Conservation (phyloP, 176 grass and related monocot genomes). For the Hordeum marinum region DNA sequence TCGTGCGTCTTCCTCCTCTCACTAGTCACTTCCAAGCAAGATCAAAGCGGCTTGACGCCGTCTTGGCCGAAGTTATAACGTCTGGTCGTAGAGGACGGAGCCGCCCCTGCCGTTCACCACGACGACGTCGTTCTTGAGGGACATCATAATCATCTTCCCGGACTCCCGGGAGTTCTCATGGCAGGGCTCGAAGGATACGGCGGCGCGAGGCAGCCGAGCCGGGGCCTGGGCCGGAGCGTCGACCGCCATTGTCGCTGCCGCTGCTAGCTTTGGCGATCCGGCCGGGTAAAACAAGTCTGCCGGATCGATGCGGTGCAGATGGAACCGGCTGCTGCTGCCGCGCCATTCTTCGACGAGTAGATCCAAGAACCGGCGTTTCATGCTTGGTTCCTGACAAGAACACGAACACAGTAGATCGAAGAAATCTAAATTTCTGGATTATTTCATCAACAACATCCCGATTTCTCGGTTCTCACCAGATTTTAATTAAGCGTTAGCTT, state of each 20-base stretch:
- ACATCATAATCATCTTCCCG: no score
- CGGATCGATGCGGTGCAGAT: neutral
- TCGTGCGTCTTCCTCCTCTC: no score
- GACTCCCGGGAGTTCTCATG: no score
- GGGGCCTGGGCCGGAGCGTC: no score
- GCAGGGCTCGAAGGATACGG: neutral
- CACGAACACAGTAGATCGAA: no score
- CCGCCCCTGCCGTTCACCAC: neutral
- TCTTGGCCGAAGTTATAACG: neutral
- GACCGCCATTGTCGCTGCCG: neutral
- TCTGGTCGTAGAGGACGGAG: neutral
- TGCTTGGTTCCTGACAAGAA: neutral
- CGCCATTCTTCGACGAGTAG: neutral
- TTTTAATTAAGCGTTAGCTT: no score
- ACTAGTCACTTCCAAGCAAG: no score
- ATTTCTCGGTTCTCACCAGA: no score
- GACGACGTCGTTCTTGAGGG: neutral
- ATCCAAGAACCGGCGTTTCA: neutral
- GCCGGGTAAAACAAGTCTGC: neutral
- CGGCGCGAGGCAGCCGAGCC: neutral
- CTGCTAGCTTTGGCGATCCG: neutral
- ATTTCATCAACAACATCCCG: no score
- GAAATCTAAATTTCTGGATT: no score
- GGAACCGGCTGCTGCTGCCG: neutral
- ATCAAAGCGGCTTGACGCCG: neutral